Evolutionary conservation across 768 basidiomycete species (phyloP).

Genomic region (Leccinum incarnatum): DNA sequence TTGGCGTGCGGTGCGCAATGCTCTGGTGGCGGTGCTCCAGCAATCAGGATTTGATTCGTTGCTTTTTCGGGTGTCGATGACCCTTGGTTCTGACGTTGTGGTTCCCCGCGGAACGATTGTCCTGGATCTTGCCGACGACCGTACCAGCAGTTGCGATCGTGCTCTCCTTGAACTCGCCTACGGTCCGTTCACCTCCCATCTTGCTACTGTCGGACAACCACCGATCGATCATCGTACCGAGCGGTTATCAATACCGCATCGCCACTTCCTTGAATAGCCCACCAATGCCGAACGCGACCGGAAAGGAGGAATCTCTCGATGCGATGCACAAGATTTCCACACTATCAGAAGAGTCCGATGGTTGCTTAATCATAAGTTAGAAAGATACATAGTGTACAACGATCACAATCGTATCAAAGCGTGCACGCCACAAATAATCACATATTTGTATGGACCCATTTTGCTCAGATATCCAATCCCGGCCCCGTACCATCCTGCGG

Average conservation of each 20-base stretch:
- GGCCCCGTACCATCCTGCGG: constrained; percentile 7
- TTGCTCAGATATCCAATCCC: constrained; percentile 22
- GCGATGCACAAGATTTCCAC: background rate
- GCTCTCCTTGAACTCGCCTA: background rate
- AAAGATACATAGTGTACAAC: constrained; percentile 5
- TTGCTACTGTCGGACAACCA: background rate
- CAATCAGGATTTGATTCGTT: background rate
- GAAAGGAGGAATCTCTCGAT: background rate
- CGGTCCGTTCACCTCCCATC: background rate
- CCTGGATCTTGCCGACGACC: background rate
- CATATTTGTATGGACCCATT: background rate
- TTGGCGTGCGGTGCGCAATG: constrained; percentile 8
- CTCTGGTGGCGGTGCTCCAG: background rate
- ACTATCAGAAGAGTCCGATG: background rate
- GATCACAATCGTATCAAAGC: background rate
- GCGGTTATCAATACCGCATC: too few species aligned
- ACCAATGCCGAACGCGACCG: background rate
- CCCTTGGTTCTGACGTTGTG: background rate
- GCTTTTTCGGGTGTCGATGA: background rate
- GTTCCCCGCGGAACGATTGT: background rate
- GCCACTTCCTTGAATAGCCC: too few species aligned
- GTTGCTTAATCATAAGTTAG: background rate
- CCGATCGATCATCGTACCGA: background rate
- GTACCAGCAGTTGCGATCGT: background rate
- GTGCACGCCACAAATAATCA: background rate